phyloP scores from a whole-genome alignment of 1,284 basidiomycete species.

The Cryptococcus neoformans region DNA sequence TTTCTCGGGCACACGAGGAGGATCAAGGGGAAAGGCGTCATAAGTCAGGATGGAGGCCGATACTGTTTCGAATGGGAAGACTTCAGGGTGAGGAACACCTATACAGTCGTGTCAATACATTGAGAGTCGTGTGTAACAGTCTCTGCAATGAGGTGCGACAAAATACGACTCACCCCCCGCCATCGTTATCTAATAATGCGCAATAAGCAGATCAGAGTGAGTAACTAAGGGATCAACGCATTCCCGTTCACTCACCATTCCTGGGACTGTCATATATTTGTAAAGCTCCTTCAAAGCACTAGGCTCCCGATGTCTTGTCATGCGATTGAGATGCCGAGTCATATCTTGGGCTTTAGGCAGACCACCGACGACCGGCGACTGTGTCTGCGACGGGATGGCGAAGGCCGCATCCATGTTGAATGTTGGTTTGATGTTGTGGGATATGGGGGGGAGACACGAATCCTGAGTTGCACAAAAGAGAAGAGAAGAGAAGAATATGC shows the following conservation, averaged over 20 bases:
- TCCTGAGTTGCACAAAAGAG: too few relatives aligned
- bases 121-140: not conserved
- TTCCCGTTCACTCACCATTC: constrained; percentile 22
- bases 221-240: not conserved
- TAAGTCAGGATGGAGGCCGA: constrained; percentile 37
- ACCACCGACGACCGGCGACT: constrained; percentile 7
- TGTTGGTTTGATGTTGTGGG: not conserved
- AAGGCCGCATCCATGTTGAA: constrained; percentile 32
- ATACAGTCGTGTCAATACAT: not conserved
- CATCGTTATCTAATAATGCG: constrained; percentile 24
- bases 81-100: constrained; percentile 48
- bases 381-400: constrained; percentile 18
- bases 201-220: not conserved
- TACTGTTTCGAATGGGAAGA: constrained; percentile 51
- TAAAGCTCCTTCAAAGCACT: constrained; percentile 62
- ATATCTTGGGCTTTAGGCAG: constrained; percentile 56
- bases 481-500: too few relatives aligned
- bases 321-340: constrained; percentile 59
- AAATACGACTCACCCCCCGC: constrained; percentile 26
- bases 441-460: too few relatives aligned
- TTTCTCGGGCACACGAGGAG: constrained; percentile 52
- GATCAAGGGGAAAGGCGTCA: constrained; percentile 51
- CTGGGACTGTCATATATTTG: constrained; percentile 34
- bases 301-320: constrained; percentile 56
- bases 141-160: not conserved